Percentiles rank a stretch among this genome's conserved stretches.
These are phyloP conservation scores for Biscogniauxia marginata DNA, from an alignment of 2,329 filamentous ascomycete genomes.

Conservation along the genomic window DNA sequence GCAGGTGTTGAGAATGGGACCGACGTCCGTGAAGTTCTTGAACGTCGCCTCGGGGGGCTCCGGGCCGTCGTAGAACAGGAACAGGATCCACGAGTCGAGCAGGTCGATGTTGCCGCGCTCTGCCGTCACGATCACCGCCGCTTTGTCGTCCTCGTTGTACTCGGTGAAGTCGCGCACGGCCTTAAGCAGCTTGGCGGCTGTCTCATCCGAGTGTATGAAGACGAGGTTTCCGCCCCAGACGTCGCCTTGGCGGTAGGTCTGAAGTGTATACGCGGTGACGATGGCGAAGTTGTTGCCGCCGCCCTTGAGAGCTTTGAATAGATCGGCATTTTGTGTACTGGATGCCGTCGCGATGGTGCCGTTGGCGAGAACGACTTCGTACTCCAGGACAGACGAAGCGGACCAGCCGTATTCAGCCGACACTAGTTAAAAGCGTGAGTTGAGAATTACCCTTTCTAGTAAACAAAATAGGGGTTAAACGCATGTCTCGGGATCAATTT, in stretches of 20 bases:
- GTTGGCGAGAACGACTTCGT: constrained; percentile 52
- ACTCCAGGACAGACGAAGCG: constrained; percentile 48
- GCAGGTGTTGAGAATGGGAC: constrained; percentile 43
- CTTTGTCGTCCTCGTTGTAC: constrained; percentile 57
- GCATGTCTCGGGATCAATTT: too few species aligned
- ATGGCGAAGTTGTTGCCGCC: constrained; percentile 58
- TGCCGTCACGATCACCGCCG: constrained; percentile 57
- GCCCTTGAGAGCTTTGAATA: constrained; percentile 53
- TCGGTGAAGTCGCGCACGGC: constrained; percentile 55
- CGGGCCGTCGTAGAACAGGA: constrained; percentile 61
- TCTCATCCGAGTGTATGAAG: constrained; percentile 32
- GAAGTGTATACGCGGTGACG: constrained; percentile 44
- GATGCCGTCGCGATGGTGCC: constrained; percentile 49
- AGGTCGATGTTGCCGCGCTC: constrained; percentile 43
- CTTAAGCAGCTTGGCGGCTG: constrained; percentile 39
- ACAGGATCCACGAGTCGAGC: constrained; percentile 57
- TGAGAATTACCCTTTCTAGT: too few species aligned
- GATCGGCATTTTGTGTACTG: constrained; percentile 40
- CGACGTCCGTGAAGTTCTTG: constrained; percentile 52
- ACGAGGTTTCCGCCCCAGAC: constrained; percentile 45
- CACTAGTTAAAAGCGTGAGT: too few species aligned
- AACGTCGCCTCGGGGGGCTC: constrained; percentile 52
- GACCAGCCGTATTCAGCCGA: constrained; percentile 50
- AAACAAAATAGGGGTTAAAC: too few species aligned
- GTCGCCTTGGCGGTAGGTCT: constrained; percentile 39